A percentile compares a stretch with the other conserved stretches of the same genome.
phyloP scores from a whole-genome alignment of 345 rosid genomes.

The Ricinus communis region DNA sequence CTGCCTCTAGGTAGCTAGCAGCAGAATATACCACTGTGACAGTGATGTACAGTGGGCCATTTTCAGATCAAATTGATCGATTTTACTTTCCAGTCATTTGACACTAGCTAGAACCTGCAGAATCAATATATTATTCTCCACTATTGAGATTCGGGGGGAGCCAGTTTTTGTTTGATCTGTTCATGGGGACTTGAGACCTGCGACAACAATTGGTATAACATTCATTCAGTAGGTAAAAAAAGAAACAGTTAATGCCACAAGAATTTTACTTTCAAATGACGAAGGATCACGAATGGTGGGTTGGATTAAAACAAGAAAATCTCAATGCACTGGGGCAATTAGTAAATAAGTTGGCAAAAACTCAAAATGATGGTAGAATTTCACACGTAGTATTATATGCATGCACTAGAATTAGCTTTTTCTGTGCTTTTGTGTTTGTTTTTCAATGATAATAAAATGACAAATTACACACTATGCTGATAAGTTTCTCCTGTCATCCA shows the following conservation, averaged over 20 bases:
- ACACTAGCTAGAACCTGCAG: constrained; percentile 29
- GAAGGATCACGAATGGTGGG: neutral
- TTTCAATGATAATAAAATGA: constrained; percentile 8
- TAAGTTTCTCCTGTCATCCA: constrained; percentile 11
- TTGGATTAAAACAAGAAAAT: constrained; percentile 1
- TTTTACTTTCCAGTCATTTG: constrained; percentile 30
- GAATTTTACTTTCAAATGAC: constrained; percentile 1
- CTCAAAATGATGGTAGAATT: too few species aligned
- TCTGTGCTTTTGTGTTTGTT: neutral
- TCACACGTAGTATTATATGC: neutral
- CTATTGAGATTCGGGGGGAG: constrained; percentile 18
- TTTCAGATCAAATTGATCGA: constrained; percentile 7
- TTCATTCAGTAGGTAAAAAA: constrained; percentile 8
- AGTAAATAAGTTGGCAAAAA: too few species aligned
- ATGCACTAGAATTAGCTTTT: neutral
- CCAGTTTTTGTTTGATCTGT: constrained; percentile 11
- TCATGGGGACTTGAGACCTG: neutral
- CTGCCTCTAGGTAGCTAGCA: too few species aligned
- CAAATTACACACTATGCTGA: neutral
- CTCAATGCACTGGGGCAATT: neutral
- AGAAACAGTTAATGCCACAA: neutral
- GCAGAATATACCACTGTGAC: too few species aligned
- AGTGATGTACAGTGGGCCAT: constrained; percentile 29
- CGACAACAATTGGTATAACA: constrained; percentile 1
- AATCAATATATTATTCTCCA: constrained; percentile 39